These are phyloP conservation scores for Rhododendron kiyosumense DNA, from an alignment of 148 eudicot genomes.

Conservation along the genomic window DNA sequence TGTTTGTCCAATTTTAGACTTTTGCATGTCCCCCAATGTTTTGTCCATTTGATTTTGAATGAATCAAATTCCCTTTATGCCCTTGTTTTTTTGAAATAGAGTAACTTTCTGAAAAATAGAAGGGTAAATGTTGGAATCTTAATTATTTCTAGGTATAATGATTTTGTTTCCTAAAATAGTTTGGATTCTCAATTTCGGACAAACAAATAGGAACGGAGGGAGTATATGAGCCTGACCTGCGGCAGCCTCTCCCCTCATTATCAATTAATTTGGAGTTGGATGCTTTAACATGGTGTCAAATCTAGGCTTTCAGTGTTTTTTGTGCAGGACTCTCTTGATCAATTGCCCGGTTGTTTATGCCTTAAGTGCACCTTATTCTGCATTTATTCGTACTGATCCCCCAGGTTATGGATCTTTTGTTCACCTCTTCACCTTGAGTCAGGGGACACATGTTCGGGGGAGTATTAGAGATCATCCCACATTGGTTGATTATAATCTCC, in stretches of 20 bases:
- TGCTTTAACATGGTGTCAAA: not conserved
- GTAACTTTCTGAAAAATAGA: too few species aligned
- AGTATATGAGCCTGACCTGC: not conserved
- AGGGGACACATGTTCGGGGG: not conserved
- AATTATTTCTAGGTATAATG: too few species aligned
- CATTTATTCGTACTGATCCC: not conserved
- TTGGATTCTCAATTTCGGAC: too few species aligned
- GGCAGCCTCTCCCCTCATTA: not conserved
- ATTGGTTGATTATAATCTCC: not conserved
- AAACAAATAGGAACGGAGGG: too few species aligned
- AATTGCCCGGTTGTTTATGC: not conserved
- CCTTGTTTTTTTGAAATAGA: too few species aligned
- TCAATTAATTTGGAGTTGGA: not conserved
- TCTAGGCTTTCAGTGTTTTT: not conserved
- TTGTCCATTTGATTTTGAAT: too few species aligned
- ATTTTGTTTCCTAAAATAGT: too few species aligned
- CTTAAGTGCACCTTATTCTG: not conserved
- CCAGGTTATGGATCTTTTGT: not conserved
- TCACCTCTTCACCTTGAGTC: not conserved
- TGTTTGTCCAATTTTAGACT: too few species aligned
- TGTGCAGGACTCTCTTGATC: not conserved
- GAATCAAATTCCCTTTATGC: too few species aligned
- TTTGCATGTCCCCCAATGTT: too few species aligned
- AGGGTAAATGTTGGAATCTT: too few species aligned
- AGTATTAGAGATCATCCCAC: not conserved